Evolutionary conservation across 768 basidiomycete genomes (phyloP), one percentile per base, ranked within the genome.

Genomic region (Russula lepida): DNA sequence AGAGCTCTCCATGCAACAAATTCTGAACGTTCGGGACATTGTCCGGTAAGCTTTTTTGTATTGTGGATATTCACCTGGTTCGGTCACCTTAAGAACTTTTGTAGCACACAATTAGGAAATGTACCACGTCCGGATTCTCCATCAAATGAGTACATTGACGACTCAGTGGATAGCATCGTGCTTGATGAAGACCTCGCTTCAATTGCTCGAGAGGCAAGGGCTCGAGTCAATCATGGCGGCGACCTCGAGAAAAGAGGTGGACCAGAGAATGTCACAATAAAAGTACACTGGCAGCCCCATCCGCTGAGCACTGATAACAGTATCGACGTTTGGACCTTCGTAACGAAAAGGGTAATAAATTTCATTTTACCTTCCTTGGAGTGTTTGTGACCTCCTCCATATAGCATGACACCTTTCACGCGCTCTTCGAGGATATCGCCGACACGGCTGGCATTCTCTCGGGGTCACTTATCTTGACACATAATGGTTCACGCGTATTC

Each of bases 231-330:
- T 51, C 62, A 44, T 63, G 67, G 66, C 56, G 68, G 43, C 21
- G 56, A 54, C 35, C 59, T 49, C 65, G 65, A 57, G 51, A 56
- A 53, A 54, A 59, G 67, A 32, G 72, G 77, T 46, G 69, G 76
- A 35, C 67, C 72, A 27, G 67, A 74, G 66, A 37, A 68, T 61
- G 77, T 89, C 19, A 72, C 71, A 21, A 71, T 90, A 46, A 77
- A 72, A 41, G 83, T 90, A 13, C 77, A 74, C 52, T 90, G 88
- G 87, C 75, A 74, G 35, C 80, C 81, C 6, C 88, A 90, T 72
- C 88, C 89, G 6, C 70, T 75, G 39, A 74, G 84, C 56, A 53
- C 71, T 30, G 66, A 68, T 11, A 79, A 75, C 3, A 70, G 73
- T 62, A 69, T 75, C 27, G 66, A 76, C 27, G 66, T 70, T 6